These are phyloP conservation scores for Zygnema cylindricum DNA, from an alignment of 139 green algal species.

Conservation along the genomic window DNA sequence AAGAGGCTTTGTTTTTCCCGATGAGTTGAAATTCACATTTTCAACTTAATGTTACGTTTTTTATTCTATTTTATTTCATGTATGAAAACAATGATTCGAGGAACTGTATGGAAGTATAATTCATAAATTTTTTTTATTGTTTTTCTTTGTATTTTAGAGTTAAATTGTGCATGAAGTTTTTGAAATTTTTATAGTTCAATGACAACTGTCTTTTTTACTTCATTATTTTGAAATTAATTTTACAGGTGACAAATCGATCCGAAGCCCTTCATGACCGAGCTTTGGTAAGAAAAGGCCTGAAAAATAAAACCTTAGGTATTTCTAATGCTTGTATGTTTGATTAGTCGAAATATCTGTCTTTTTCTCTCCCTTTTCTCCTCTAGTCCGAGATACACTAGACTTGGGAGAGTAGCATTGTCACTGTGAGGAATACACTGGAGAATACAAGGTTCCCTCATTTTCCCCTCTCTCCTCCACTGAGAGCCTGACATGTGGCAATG, in stretches of 20 bases:
- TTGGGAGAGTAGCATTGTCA: neutral
- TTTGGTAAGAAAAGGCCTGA: conserved; percentile 65
- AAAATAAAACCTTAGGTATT: too few relatives aligned
- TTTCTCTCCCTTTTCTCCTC: neutral
- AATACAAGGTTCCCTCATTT: neutral
- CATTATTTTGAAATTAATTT: neutral
- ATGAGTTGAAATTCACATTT: neutral
- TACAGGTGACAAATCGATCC: conserved; percentile 60
- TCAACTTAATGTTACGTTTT: neutral
- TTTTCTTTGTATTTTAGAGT: too few relatives aligned
- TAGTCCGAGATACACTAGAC: neutral
- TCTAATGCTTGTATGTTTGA: too few relatives aligned
- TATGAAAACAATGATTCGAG: neutral
- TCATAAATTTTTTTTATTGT: neutral
- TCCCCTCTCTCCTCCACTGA: neutral
- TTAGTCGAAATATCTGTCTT: too few relatives aligned
- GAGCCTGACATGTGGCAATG: neutral
- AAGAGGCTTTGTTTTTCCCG: neutral
- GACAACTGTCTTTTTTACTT: neutral
- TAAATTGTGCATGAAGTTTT: too few relatives aligned
- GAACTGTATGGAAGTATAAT: conserved; percentile 1
- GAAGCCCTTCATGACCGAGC: conserved; percentile 70
- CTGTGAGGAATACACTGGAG: neutral
- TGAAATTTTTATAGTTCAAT: too few relatives aligned
- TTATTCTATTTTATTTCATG: neutral